These are phyloP conservation scores for Phytomonas sp. DNA, from an alignment of 208 protist genomes.

Conservation along the genomic window DNA sequence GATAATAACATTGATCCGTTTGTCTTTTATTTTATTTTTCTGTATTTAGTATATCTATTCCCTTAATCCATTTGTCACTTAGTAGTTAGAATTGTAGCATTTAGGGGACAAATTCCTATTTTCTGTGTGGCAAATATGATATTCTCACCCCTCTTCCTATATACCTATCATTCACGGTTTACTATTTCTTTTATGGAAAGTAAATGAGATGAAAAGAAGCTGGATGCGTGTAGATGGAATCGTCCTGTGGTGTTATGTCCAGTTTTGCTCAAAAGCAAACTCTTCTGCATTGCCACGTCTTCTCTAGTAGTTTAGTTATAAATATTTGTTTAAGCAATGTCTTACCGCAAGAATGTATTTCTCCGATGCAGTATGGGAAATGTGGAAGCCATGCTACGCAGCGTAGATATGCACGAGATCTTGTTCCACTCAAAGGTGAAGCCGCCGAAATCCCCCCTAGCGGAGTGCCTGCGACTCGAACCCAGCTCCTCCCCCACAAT, in stretches of 20 bases:
- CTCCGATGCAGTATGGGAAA: not conserved
- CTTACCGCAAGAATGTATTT: not conserved
- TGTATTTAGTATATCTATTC: not conserved
- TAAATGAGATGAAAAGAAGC: not conserved
- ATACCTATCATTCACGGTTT: not conserved
- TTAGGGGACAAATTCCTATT: no score
- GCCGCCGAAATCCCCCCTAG: slow-evolving; percentile 25
- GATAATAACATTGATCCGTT: not conserved
- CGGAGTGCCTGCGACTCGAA: slow-evolving; percentile 36
- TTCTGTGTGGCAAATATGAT: slow-evolving; percentile 1
- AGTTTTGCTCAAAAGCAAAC: not conserved
- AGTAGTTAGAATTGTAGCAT: no score
- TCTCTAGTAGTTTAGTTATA: not conserved
- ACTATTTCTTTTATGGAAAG: not conserved
- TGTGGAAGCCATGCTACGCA: slow-evolving; percentile 8
- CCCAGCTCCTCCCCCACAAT: not conserved
- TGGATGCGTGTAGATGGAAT: not conserved
- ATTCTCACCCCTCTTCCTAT: not conserved
- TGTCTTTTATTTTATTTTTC: not conserved
- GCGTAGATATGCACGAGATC: slow-evolving; percentile 19
- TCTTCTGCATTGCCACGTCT: not conserved
- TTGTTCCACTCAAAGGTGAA: slow-evolving; percentile 15
- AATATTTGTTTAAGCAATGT: not conserved
- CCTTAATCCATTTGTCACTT: slow-evolving; percentile 1
- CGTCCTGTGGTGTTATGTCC: not conserved